Percentiles rank a stretch among this genome's conserved stretches.
Conservation (phyloP, 1,284 basidiomycete species). For the Melanopsichium pennsylvanicum region DNA sequence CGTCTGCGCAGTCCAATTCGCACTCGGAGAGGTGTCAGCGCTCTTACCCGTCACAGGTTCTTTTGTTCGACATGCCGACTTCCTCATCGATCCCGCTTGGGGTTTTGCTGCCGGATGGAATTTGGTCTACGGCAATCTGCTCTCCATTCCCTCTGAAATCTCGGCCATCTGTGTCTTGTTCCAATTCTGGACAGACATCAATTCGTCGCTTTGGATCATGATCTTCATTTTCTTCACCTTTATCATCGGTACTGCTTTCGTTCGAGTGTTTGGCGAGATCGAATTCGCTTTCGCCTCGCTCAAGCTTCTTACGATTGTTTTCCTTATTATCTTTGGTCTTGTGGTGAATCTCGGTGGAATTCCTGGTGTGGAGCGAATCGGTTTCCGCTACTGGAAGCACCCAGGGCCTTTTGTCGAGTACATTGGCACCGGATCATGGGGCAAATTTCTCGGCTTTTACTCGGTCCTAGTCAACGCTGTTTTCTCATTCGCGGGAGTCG, state of each 20-base stretch:
- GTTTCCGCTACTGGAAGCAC: slow-evolving; percentile 61
- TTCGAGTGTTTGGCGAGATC: slow-evolving; percentile 76
- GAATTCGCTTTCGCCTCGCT: slow-evolving; percentile 35
- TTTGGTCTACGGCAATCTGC: slow-evolving; percentile 70
- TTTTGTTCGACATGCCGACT: slow-evolving; percentile 80
- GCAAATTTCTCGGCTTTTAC: slow-evolving; percentile 68
- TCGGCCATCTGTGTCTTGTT: slow-evolving; percentile 65
- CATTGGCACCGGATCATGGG: slow-evolving; percentile 71
- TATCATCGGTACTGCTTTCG: slow-evolving; percentile 68
- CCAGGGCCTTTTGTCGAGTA: slow-evolving; percentile 67
- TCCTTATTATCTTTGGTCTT: slow-evolving; percentile 51
- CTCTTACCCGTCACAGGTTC: slow-evolving; percentile 74
- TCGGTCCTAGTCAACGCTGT: slow-evolving; percentile 70
- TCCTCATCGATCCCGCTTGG: slow-evolving; percentile 80
- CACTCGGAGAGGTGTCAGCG: slow-evolving; percentile 51
- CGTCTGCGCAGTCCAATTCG: slow-evolving; percentile 49
- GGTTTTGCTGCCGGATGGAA: slow-evolving; percentile 71
- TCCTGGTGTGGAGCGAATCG: slow-evolving; percentile 42
- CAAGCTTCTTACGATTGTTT: slow-evolving; percentile 35
- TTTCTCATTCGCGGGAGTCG: slow-evolving; percentile 83
- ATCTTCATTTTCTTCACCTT: slow-evolving; percentile 68
- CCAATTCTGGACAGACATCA: slow-evolving; percentile 51
- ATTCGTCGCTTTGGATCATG: slow-evolving; percentile 66
- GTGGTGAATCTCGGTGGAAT: slow-evolving; percentile 48
- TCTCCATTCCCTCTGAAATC: slow-evolving; percentile 78